Conservation (phyloP, 2,329 filamentous ascomycete species). For the Fusarium sp. region DNA sequence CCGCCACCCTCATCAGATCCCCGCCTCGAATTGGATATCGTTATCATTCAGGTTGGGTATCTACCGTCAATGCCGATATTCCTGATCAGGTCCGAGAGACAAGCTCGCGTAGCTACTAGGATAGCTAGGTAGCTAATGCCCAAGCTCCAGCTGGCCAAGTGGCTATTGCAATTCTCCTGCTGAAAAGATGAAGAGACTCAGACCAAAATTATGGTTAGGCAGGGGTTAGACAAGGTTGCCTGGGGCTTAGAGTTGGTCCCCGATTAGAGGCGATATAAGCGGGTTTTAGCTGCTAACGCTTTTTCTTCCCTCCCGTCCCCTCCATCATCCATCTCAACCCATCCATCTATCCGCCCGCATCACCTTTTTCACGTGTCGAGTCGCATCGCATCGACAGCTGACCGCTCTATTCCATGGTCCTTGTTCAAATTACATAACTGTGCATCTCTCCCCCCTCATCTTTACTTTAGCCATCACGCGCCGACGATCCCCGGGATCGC, state of each 20-base stretch:
- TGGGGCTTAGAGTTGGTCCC: background rate
- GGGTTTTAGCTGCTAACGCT: background rate
- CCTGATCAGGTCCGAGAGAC: background rate
- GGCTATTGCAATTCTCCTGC: background rate
- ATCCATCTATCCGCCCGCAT: constrained; percentile 11
- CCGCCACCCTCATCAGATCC: constrained; percentile 36
- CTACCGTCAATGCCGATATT: background rate
- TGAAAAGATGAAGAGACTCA: background rate
- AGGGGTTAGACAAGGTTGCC: background rate
- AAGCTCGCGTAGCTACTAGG: background rate
- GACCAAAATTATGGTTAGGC: background rate
- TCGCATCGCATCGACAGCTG: constrained; percentile 4
- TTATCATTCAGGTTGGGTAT: constrained; percentile 3
- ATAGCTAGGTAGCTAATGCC: background rate
- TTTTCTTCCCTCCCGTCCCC: constrained; percentile 1
- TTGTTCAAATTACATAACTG: constrained; percentile 9
- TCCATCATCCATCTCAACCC: background rate
- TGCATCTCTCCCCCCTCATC: constrained; percentile 1
- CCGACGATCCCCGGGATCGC: constrained; percentile 20
- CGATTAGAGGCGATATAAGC: constrained; percentile 1
- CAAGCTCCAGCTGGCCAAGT: background rate
- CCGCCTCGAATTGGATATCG: constrained; percentile 6
- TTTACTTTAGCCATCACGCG: constrained; percentile 4
- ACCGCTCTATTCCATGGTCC: constrained; percentile 15
- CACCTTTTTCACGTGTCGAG: constrained; percentile 20